Base-by-base conservation (phyloP, 2,329 filamentous ascomycete species). In the Colletotrichum liaoningense region DNA sequence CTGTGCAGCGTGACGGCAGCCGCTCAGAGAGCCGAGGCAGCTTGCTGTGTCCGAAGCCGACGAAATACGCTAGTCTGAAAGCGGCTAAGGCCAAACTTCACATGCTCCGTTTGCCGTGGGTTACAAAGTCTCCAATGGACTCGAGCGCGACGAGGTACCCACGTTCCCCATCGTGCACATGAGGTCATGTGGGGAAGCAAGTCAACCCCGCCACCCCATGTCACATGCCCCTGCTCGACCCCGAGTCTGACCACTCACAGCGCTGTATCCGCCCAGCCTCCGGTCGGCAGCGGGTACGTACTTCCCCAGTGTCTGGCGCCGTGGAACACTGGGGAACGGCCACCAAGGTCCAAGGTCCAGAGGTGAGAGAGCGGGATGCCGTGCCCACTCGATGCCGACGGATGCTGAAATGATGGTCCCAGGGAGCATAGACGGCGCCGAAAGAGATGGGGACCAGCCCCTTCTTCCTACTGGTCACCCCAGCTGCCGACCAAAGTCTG, bases 11-110 rank as follows among this genome's bases (percentile, higher is more conserved):
- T 73, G 67, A 71, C 67, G 55, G 60, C 65, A 66, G 62, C 71
- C 67, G 66, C 66, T 67, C 63, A 64, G 30, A 73, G 57, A 75
- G 74, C 74, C 74, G 74, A 75, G 74, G 74, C 74, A 75, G 68
- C 74, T 69, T 63, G 57, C 42, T 72, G 63, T 52, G 16, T 35
- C 72, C 62, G 59, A 65, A 74, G 74, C 74, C 74, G 74, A 75
- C 26, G 12, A 55, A 9, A 2, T 22, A n/a, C 69, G 69, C 74
- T 75, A 75, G 65, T 65, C 68, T 54, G 7, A 14, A 59, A 74
- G 3, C 2, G 16, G 74, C 14, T n/a, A 64, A 59, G 55, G 19
- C 38, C 24, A 56, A n/a, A 24, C 56, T 73, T 73, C 71, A 73
- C 71, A 73, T 73, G 71, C 56, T 56, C 70, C 67, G 65, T 24